Evolutionary conservation across 768 basidiomycete species (phyloP), one percentile per base, ranked within the genome.

Genomic region (Boletus subcaerulescens): DNA sequence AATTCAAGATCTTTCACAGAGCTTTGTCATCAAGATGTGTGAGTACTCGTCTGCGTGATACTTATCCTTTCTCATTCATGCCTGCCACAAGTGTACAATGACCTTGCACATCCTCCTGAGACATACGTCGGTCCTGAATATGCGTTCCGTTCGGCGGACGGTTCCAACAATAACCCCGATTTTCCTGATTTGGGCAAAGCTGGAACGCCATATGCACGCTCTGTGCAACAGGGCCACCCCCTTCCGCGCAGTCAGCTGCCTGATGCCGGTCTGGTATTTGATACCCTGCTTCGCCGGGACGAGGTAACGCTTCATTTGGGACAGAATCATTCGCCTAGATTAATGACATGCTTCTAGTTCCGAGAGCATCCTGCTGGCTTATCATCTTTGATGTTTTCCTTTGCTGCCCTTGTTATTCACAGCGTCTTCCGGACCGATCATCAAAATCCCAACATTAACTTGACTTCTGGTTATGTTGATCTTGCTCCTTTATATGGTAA

Each of bases 381-480:
- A 36, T 91, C 89, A 2, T 80, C 84, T 42, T 62, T 89, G 65
- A 87, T 93, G 85, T 93, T 93, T 65, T 75, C 85, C 8, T 92
- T 89, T 58, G 91, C 90, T 9, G 84, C 90, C 2, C 78, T 92
- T 13, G 89, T 93, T 39, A 90, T 92, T 47, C 91, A 92, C 65
- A 91, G 88, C 44, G 84, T 91, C 50, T 95, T 95, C 81, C 89
- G 89, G 41, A 93, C 92, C 0, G 82, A 83, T 12, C 87, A 89
- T 67, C 69, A 63, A 11, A 75, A 88, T 46, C 75, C 77, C 15
- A 79, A 78, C 62, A 84, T 90, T 61, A 95, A 95, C 70, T 81
- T 91, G 66, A 93, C 93, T 2, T 89, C 89, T 0, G 87, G 89
- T 13, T 95, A 95, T 63, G 84, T 93, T 48, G 93, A 95, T 64